Conservation (phyloP, 495 filamentous ascomycete species). For the Penicillium ucsense region DNA sequence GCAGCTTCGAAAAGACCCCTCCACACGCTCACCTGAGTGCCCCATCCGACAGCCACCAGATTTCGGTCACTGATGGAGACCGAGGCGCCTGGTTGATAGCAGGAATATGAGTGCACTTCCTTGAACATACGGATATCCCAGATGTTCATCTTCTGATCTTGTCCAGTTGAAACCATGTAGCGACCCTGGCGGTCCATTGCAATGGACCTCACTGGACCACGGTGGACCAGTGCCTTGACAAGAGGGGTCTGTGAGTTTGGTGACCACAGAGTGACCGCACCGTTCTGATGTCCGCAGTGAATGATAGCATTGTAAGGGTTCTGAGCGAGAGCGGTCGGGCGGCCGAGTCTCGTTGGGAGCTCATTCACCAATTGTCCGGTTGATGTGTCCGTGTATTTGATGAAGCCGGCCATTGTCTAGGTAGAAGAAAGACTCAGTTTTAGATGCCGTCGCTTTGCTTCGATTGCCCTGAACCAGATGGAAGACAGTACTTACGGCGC, state of each 20-base stretch:
- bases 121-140: constrained; percentile 96
- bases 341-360: constrained; percentile 69
- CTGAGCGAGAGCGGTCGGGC: constrained; percentile 73
- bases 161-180: constrained; percentile 92
- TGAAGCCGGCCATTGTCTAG: constrained; percentile 68
- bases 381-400: constrained; percentile 93
- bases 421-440: no score
- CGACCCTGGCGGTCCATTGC: constrained; percentile 82
- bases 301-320: constrained; percentile 88
- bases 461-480: neutral
- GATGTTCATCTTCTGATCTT: constrained; percentile 84
- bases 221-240: constrained; percentile 90
- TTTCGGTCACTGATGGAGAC: constrained; percentile 81
- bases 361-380: constrained; percentile 82
- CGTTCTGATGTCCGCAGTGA: constrained; percentile 88
- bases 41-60: constrained; percentile 84
- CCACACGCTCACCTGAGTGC: constrained; percentile 83
- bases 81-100: constrained; percentile 72
- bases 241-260: constrained; percentile 78
- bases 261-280: constrained; percentile 91
- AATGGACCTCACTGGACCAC: constrained; percentile 79
- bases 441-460: no score
- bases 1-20: constrained; percentile 72
- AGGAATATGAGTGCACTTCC: constrained; percentile 84
- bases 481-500: constrained; percentile 47